Conservation (phyloP, 352 stramenopile species). For the Globisporangium parvum region DNA sequence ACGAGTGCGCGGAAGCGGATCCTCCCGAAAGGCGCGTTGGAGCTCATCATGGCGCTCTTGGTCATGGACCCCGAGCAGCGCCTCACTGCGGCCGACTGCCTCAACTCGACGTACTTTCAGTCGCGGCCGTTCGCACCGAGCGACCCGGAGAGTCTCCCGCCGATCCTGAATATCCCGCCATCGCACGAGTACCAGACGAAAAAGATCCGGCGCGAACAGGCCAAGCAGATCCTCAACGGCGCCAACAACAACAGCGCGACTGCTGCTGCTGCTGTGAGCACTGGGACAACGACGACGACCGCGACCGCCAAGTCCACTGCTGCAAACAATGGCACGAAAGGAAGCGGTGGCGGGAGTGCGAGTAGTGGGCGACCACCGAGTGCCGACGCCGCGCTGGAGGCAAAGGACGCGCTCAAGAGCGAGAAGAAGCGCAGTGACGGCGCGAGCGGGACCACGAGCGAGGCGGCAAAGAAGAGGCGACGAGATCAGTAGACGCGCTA, state of each 20-base stretch:
- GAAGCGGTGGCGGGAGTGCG: conserved; percentile 15
- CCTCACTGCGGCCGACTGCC: conserved; percentile 88
- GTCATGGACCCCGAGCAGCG: conserved; percentile 93
- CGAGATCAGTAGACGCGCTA: conserved; percentile 33
- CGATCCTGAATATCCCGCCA: conserved; percentile 65
- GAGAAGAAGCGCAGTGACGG: conserved; percentile 28
- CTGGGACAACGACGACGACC: background rate
- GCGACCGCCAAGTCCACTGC: background rate
- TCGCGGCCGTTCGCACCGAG: conserved; percentile 50
- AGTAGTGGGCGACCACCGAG: background rate
- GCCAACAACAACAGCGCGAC: conserved; percentile 27
- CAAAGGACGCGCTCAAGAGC: conserved; percentile 9
- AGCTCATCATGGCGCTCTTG: conserved; percentile 92
- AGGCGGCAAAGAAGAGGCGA: conserved; percentile 48
- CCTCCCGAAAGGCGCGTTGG: conserved; percentile 77
- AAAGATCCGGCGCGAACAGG: conserved; percentile 83
- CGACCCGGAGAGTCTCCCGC: conserved; percentile 56
- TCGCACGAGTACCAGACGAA: conserved; percentile 89
- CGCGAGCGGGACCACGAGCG: conserved; percentile 4
- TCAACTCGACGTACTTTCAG: conserved; percentile 95
- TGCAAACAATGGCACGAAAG: conserved; percentile 9
- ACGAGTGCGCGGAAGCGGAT: conserved; percentile 69
- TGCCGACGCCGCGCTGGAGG: too few relatives aligned
- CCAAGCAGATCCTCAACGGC: conserved; percentile 55
- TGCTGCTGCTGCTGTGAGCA: conserved; percentile 10